phyloP scores from a whole-genome alignment of 1,284 basidiomycete species.

The Melanopsichium pennsylvanicum region DNA sequence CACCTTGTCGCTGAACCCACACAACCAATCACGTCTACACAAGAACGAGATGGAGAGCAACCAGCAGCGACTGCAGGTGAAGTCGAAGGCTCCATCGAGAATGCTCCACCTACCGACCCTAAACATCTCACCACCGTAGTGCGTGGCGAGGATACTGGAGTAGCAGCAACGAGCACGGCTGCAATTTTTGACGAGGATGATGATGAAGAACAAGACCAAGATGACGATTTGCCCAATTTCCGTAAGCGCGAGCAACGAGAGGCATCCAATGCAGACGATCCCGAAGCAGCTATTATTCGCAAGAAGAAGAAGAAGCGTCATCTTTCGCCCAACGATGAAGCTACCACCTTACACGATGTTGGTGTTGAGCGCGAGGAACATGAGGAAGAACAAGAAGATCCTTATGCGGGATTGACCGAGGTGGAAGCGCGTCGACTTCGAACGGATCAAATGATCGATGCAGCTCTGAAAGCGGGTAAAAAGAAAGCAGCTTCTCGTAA shows the following conservation, averaged over 20 bases:
- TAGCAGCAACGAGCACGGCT: slow-evolving; percentile 26
- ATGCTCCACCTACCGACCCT: slow-evolving; percentile 14
- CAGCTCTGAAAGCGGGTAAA: slow-evolving; percentile 36
- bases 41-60: slow-evolving; percentile 4
- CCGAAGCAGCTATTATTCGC: slow-evolving; percentile 21
- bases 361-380: slow-evolving; percentile 6
- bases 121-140: slow-evolving; percentile 21
- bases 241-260: slow-evolving; percentile 21
- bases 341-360: not conserved
- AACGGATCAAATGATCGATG: slow-evolving; percentile 45
- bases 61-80: slow-evolving; percentile 5
- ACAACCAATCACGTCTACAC: not conserved
- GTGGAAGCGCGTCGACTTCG: slow-evolving; percentile 38
- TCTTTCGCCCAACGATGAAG: slow-evolving; percentile 18
- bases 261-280: slow-evolving; percentile 14
- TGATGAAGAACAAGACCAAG: slow-evolving; percentile 18
- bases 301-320: slow-evolving; percentile 53
- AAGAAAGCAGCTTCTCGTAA: slow-evolving; percentile 51
- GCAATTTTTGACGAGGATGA: slow-evolving; percentile 45
- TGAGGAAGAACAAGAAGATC: slow-evolving; percentile 32
- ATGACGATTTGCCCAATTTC: slow-evolving; percentile 32
- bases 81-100: slow-evolving; percentile 15
- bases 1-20: not conserved
- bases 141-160: slow-evolving; percentile 16
- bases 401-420: slow-evolving; percentile 40